Conservation (phyloP, 371 early-diverging fungal genomes). For the Rhizopus delemar region DNA sequence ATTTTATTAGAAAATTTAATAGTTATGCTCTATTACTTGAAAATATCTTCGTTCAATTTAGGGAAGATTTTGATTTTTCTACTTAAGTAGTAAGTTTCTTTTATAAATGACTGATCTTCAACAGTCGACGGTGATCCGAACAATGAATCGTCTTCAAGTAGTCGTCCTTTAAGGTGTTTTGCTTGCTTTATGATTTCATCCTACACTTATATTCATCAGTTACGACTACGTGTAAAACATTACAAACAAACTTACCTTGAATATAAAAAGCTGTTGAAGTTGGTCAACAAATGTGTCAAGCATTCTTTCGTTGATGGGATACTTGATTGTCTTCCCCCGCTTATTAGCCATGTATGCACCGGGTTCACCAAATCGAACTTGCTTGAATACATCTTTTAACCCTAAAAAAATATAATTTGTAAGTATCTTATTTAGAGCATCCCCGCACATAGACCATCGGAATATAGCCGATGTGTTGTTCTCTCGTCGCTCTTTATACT, state of each 20-base stretch:
- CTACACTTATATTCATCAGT: conserved; percentile 1
- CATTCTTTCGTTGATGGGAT: not conserved
- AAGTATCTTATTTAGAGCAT: no score
- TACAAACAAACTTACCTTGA: conserved; percentile 2
- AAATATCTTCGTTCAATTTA: no score
- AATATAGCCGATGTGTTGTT: no score
- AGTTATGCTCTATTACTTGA: no score
- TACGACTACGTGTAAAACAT: no score
- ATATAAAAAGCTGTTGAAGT: not conserved
- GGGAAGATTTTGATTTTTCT: no score
- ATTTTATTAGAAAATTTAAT: no score
- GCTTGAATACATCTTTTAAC: conserved; percentile 7
- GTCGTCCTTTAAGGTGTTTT: not conserved
- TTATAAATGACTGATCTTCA: conserved; percentile 4
- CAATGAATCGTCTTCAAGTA: conserved; percentile 7
- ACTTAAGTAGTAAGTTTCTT: not conserved
- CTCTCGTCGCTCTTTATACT: no score
- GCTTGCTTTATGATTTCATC: not conserved
- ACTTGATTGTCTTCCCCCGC: not conserved
- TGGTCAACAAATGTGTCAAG: not conserved
- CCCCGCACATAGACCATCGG: no score
- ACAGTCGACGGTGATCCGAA: conserved; percentile 7
- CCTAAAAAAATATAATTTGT: conserved; percentile 1
- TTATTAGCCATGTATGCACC: conserved; percentile 4
- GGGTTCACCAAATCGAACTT: conserved; percentile 1